Conservation (phyloP, 225 moss, liverwort and hornwort species). For the Climacium dendroides region DNA sequence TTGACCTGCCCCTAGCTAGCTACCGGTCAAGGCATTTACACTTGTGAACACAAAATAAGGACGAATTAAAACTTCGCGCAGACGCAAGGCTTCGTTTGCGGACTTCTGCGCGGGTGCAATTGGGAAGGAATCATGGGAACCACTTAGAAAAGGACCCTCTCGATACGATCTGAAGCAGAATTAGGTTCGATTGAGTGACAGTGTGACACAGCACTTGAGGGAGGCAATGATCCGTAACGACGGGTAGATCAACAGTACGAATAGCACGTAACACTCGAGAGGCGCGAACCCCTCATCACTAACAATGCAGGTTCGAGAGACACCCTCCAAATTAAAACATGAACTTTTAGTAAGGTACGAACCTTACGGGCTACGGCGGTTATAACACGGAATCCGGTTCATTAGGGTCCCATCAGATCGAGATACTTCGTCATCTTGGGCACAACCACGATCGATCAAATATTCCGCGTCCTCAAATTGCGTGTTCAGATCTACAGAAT, state of each 20-base stretch:
- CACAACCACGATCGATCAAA: not conserved
- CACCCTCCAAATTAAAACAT: not conserved
- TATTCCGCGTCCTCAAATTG: not conserved
- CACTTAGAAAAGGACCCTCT: not conserved
- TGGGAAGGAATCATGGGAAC: not conserved
- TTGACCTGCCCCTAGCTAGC: not conserved
- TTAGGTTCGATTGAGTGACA: not conserved
- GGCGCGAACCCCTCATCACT: not conserved
- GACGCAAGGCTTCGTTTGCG: too few species aligned
- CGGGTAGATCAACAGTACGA: not conserved
- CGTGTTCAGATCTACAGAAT: not conserved
- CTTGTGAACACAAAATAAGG: not conserved
- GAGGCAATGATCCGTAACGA: not conserved
- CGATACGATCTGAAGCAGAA: not conserved
- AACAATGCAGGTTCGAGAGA: not conserved
- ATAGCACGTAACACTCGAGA: not conserved
- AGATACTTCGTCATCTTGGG: not conserved
- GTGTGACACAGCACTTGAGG: not conserved
- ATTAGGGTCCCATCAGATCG: not conserved
- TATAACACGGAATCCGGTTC: not conserved
- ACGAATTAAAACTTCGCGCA: not conserved
- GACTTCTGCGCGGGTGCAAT: not conserved
- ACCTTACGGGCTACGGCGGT: not conserved
- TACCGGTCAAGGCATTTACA: not conserved
- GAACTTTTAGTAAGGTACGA: not conserved